A percentile compares a stretch with the other conserved stretches of the same genome.
Evolutionary conservation across 2,329 filamentous ascomycete genomes (phyloP).

Genomic region (Ophiocordyceps sinensis): DNA sequence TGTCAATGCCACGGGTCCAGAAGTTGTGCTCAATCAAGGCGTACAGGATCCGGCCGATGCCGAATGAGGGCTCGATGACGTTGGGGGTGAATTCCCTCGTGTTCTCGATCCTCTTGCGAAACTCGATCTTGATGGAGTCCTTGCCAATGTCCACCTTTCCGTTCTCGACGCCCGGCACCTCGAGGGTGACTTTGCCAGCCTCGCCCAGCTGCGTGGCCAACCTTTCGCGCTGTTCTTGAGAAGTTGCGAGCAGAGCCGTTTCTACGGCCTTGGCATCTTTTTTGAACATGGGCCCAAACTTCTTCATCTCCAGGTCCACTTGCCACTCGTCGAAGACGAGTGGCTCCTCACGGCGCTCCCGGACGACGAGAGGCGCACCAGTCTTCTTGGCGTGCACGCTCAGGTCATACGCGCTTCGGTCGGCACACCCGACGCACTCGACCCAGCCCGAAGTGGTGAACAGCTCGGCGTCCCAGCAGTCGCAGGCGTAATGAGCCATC

Average conservation of each 20-base stretch:
- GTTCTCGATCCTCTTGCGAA: slow-evolving; percentile 68
- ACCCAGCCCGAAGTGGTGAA: slow-evolving; percentile 91
- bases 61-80: slow-evolving; percentile 94
- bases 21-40: slow-evolving; percentile 87
- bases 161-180: slow-evolving; percentile 50
- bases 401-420: slow-evolving; percentile 88
- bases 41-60: slow-evolving; percentile 90
- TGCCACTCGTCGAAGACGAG: slow-evolving; percentile 75
- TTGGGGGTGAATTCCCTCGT: slow-evolving; percentile 87
- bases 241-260: slow-evolving; percentile 57
- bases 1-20: slow-evolving; percentile 60
- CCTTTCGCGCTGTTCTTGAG: slow-evolving; percentile 70
- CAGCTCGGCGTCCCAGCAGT: slow-evolving; percentile 97
- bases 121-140: slow-evolving; percentile 73
- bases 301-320: slow-evolving; percentile 82
- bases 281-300: slow-evolving; percentile 90
- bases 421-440: slow-evolving; percentile 94
- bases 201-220: slow-evolving; percentile 59
- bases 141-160: slow-evolving; percentile 68
- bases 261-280: slow-evolving; percentile 84
- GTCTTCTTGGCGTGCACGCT: slow-evolving; percentile 89
- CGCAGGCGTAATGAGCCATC: slow-evolving; percentile 80
- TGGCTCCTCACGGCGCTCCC: slow-evolving; percentile 67
- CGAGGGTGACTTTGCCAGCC: slow-evolving; percentile 61
- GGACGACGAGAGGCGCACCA: slow-evolving; percentile 70